phyloP scores from a whole-genome alignment of 2,329 filamentous ascomycete genomes.

The Xylariaceae sp. region DNA sequence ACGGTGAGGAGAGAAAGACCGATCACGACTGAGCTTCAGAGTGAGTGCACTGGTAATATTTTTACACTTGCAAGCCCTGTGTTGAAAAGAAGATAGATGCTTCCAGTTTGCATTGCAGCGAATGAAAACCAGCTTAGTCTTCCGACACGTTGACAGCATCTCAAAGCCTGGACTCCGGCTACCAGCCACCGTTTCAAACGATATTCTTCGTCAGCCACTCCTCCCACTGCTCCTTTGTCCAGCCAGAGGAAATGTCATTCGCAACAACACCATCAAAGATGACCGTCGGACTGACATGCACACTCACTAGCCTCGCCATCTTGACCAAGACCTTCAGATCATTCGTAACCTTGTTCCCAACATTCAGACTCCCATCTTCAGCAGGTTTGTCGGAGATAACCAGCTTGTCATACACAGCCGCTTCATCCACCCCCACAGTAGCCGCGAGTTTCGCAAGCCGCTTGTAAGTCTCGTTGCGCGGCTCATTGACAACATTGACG shows the following conservation, averaged over 20 bases:
- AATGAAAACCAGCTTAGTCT: no score
- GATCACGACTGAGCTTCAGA: no score
- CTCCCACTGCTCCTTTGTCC: slow-evolving; percentile 77
- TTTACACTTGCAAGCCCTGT: no score
- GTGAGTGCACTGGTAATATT: no score
- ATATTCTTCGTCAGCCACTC: slow-evolving; percentile 68
- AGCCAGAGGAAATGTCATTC: slow-evolving; percentile 72
- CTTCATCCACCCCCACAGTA: slow-evolving; percentile 65
- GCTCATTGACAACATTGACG: slow-evolving; percentile 76
- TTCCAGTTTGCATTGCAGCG: no score
- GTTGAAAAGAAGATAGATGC: no score
- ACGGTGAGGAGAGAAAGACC: no score
- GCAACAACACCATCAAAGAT: slow-evolving; percentile 83
- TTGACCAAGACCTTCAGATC: slow-evolving; percentile 83
- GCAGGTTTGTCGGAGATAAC: slow-evolving; percentile 64
- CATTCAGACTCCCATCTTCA: slow-evolving; percentile 67
- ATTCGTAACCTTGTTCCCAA: slow-evolving; percentile 76
- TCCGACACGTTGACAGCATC: no score
- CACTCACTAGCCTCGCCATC: slow-evolving; percentile 70
- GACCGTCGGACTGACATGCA: slow-evolving; percentile 90
- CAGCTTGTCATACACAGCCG: slow-evolving; percentile 65
- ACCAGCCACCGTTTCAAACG: slow-evolving; percentile 29
- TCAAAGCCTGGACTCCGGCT: neutral
- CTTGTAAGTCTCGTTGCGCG: slow-evolving; percentile 77
- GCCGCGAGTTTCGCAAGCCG: slow-evolving; percentile 72